Evolutionary conservation across 75 land plant species (phyloP).

Genomic region (Larix kaempferi): DNA sequence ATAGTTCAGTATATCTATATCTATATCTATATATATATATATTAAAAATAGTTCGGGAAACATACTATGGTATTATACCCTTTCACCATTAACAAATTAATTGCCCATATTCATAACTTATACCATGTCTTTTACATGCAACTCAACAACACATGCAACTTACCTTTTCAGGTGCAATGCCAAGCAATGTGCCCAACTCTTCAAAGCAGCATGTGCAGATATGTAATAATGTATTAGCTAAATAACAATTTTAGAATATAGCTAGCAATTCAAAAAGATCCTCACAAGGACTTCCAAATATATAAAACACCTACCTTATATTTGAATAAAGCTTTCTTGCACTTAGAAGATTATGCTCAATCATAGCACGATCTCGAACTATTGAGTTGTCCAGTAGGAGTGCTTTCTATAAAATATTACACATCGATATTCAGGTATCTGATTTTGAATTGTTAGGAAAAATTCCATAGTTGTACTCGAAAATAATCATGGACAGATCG

Average conservation of each 20-base stretch:
- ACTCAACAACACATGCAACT: neutral
- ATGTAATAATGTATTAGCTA: neutral
- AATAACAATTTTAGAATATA: neutral
- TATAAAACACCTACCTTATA: constrained; percentile 2
- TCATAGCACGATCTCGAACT: too few relatives aligned
- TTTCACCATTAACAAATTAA: too few relatives aligned
- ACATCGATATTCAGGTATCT: neutral
- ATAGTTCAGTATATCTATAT: too few relatives aligned
- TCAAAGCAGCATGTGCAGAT: constrained; percentile 68
- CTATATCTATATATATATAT: too few relatives aligned
- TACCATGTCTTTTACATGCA: too few relatives aligned
- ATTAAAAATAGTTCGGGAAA: too few relatives aligned
- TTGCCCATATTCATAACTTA: too few relatives aligned
- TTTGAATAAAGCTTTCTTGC: too few relatives aligned
- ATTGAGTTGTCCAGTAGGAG: too few relatives aligned
- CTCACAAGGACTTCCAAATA: neutral
- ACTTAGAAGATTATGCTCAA: too few relatives aligned
- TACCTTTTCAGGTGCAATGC: constrained; percentile 96
- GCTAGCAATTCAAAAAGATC: neutral
- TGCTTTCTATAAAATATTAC: constrained; percentile 58
- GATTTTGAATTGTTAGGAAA: neutral
- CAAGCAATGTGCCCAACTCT: constrained; percentile 88
- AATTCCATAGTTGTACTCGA: neutral
- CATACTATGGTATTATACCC: too few relatives aligned
- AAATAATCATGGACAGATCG: neutral